Percentiles rank a stretch among this genome's conserved stretches.
Conservation (phyloP, 148 eudicot species). For the Chenopodium formosanum region DNA sequence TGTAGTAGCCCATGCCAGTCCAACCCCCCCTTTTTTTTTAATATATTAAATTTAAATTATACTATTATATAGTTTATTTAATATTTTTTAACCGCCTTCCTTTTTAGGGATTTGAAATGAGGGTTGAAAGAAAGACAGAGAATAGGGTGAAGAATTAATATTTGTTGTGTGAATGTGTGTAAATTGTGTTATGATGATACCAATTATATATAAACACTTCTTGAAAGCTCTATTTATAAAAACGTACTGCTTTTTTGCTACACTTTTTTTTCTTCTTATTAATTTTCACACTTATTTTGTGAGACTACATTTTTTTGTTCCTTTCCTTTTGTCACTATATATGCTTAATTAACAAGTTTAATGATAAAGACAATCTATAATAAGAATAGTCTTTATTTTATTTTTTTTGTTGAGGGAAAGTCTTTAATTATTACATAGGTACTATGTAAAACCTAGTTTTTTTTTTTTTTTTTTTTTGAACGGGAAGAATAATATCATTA, state of each 20-base stretch:
- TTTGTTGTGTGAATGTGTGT: conserved; percentile 13
- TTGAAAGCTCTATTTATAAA: conserved; percentile 5
- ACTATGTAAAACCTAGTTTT: no score
- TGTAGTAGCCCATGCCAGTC: not conserved
- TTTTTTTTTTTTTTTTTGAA: no score
- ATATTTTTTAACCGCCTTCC: not conserved
- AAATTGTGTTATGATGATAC: conserved; percentile 26
- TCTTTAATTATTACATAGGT: no score
- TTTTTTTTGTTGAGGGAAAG: no score
- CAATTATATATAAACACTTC: conserved; percentile 24
- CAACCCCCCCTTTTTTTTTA: not conserved
- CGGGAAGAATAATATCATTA: no score
- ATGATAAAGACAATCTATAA: no score
- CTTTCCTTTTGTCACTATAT: not conserved
- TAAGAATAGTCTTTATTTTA: no score
- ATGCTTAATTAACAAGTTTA: no score
- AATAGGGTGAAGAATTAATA: not conserved
- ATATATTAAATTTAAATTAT: not conserved
- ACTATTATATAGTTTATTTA: not conserved
- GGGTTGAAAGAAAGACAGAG: conserved; percentile 27
- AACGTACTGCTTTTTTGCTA: not conserved
- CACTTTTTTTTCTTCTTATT: not conserved
- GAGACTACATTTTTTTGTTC: not conserved
- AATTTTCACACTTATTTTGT: not conserved
- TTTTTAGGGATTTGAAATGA: conserved; percentile 48